These are phyloP conservation scores for Paraurostyla sp. DNA, from an alignment of 73 alveolate species.

Conservation along the genomic window DNA sequence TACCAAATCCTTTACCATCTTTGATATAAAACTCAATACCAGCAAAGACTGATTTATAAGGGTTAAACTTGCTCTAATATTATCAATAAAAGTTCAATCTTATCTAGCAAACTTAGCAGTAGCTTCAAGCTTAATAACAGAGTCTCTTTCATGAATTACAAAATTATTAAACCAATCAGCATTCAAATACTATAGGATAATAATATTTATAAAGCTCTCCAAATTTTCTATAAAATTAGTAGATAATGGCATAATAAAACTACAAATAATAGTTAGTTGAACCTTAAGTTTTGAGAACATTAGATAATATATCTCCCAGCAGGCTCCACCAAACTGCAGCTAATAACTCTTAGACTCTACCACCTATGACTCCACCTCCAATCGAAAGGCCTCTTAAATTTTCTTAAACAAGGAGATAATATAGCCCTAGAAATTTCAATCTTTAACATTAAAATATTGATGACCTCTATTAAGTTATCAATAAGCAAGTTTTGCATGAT, in stretches of 20 bases:
- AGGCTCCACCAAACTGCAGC: no score
- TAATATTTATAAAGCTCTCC: background rate
- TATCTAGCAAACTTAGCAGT: background rate
- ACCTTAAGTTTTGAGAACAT: no score
- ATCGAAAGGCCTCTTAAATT: no score
- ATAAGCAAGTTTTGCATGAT: slow-evolving; percentile 20
- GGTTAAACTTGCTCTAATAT: background rate
- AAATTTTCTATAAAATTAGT: no score
- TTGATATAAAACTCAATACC: background rate
- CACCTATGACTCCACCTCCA: no score
- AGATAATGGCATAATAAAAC: no score
- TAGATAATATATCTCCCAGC: no score
- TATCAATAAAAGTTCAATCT: slow-evolving; percentile 36
- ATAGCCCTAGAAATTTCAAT: no score
- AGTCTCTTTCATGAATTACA: background rate
- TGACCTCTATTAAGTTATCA: slow-evolving; percentile 33
- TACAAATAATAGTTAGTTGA: no score
- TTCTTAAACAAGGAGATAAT: no score
- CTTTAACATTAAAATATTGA: background rate
- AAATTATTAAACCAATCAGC: background rate
- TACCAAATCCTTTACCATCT: background rate
- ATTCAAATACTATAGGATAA: background rate
- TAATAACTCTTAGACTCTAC: no score
- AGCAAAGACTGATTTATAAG: background rate
- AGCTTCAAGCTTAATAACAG: slow-evolving; percentile 40